A percentile compares a stretch with the other conserved stretches of the same genome.
Evolutionary conservation across 805 yeast species (phyloP).

Genomic region (Candida pini): DNA sequence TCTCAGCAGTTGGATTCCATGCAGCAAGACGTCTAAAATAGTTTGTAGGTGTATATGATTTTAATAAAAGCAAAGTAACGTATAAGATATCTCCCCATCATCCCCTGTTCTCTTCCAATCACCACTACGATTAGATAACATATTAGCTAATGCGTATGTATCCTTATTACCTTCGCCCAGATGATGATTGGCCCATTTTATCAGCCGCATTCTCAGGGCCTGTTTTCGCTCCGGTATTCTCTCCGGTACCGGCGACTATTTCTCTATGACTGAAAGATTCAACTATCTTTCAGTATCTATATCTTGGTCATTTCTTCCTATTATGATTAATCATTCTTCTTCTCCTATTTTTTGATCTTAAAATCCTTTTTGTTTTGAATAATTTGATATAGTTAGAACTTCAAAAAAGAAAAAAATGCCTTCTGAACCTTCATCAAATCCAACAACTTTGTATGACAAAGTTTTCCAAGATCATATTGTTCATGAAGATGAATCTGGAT

Average conservation of each 20-base stretch:
- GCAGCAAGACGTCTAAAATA: no score
- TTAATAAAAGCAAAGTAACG: no score
- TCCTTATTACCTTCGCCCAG: background rate
- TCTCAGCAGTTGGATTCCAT: no score
- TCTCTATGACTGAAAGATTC: slow-evolving; percentile 5
- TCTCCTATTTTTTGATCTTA: background rate
- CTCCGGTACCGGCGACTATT: slow-evolving; percentile 9
- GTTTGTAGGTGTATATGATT: no score
- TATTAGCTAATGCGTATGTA: background rate
- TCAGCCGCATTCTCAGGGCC: no score
- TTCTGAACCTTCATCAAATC: slow-evolving; percentile 31
- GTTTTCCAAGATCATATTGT: slow-evolving; percentile 94
- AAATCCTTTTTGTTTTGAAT: background rate
- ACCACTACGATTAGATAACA: no score
- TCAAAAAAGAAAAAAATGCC: slow-evolving; percentile 19
- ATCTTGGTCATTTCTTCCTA: no score
- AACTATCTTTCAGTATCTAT: background rate
- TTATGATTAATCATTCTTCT: no score
- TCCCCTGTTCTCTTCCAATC: no score
- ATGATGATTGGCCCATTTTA: slow-evolving; percentile 5
- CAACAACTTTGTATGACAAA: slow-evolving; percentile 88
- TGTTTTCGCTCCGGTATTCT: no score
- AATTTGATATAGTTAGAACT: no score
- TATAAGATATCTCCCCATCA: no score
- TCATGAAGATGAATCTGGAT: slow-evolving; percentile 81